A percentile compares a stretch with the other conserved stretches of the same genome.
phyloP scores from a whole-genome alignment of 495 filamentous ascomycete genomes.

The Baudoinia panamericana region DNA sequence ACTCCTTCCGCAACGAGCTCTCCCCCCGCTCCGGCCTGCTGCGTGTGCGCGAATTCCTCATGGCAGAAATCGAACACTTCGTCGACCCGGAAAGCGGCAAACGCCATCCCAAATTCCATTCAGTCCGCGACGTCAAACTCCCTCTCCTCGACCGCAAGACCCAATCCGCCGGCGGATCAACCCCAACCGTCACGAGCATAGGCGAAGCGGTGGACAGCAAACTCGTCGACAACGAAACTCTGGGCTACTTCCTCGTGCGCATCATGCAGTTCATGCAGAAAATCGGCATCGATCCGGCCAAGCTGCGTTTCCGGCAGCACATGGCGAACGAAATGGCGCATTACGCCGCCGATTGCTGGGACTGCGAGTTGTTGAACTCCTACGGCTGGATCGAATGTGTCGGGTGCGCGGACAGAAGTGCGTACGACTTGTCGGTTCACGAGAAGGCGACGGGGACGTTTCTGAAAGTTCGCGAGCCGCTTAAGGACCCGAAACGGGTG shows the following conservation, averaged over 20 bases:
- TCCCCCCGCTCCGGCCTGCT: conserved; percentile 54
- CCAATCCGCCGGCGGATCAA: conserved; percentile 57
- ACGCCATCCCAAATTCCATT: conserved; percentile 55
- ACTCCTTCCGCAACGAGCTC: conserved; percentile 65
- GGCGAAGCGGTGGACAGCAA: conserved; percentile 56
- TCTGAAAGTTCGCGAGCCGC: conserved; percentile 54
- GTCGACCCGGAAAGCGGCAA: conserved; percentile 63
- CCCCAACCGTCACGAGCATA: conserved; percentile 46
- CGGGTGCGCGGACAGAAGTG: conserved; percentile 70
- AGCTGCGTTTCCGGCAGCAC: conserved; percentile 74
- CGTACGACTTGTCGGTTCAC: conserved; percentile 67
- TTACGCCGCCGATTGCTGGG: conserved; percentile 77
- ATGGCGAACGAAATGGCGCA: conserved; percentile 77
- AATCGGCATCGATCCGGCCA: conserved; percentile 54
- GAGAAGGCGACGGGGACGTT: conserved; percentile 69
- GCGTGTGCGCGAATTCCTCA: conserved; percentile 58
- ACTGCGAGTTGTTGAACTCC: conserved; percentile 65
- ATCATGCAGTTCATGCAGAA: conserved; percentile 61
- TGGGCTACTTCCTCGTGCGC: conserved; percentile 76
- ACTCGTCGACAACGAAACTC: conserved; percentile 69
- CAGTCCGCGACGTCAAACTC: conserved; percentile 54
- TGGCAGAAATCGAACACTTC: conserved; percentile 73
- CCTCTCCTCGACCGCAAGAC: conserved; percentile 56
- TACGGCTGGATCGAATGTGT: conserved; percentile 83
- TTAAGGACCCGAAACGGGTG: conserved; percentile 51